Evolutionary conservation across 345 rosid genomes (phyloP), one percentile per base, ranked within the genome.

Genomic region (Brassica cretica): DNA sequence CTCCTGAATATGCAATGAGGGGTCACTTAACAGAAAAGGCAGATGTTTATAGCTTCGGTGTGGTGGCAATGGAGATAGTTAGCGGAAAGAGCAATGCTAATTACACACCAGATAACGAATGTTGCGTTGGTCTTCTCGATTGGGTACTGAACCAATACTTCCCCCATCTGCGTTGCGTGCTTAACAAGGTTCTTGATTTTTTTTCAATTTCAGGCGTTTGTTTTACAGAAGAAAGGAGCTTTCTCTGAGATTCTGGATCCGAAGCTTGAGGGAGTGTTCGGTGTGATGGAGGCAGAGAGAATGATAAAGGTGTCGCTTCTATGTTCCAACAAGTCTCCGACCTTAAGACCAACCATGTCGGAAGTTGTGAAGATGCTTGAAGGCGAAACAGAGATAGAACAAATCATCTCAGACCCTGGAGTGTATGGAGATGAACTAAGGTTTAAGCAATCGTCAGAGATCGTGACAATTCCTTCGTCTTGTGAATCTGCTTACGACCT

Each of bases 11-110:
- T 73, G 87, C 86, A 72, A 49, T 85, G 29, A 74, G 89, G 44
- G 91, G 91, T 41, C 75, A 86, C 46, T 33, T 88, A 29, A 83
- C 89, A 1, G 76, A 82, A 5, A 88, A 88, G 60, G 89, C 84
- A 60, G 91, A 88, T 59, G 87, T 88, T 33, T 88, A 88, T 61
- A 88, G 89, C 74, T 88, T 88, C 21, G 89, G 87, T 15, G 76
- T 88, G 0, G 84, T 86, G 5, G 89, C 85, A 21, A 60, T 86
- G 78, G 88, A 86, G 78, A 83, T 88, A 3, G 81, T 68, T 44
- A 82, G 81, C 64, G 89, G 91, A 5, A 80, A 73, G 67, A 73
- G 64, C 71, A 84, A 86, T 5, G 68, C 60, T 1, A 82, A 69
- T 19, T 75, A 71, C 75, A 74, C 65, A 1, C 85, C 88, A 5